Evolutionary conservation across 345 rosid species (phyloP).

Genomic region (Fremontodendron californicum): DNA sequence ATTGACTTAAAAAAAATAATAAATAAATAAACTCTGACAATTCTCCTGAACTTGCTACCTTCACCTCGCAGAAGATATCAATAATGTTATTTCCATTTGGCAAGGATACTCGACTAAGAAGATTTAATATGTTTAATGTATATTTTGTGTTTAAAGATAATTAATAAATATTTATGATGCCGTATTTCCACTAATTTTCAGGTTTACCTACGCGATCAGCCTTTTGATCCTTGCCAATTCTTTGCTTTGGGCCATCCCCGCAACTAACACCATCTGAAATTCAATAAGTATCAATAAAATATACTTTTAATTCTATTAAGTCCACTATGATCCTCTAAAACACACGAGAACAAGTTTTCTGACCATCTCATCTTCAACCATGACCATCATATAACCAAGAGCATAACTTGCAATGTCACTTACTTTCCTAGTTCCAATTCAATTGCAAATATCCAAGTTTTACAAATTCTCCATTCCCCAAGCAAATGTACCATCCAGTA

Average conservation of each 20-base stretch:
- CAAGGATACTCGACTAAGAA: too few species aligned
- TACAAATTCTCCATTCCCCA: background rate
- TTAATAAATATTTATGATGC: background rate
- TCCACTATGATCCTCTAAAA: background rate
- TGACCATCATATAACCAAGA: background rate
- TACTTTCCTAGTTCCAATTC: background rate
- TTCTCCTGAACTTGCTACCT: too few species aligned
- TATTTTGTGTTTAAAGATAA: background rate
- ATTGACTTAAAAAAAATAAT: too few species aligned
- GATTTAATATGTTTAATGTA: background rate
- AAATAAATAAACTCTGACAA: too few species aligned
- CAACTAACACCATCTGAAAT: too few species aligned
- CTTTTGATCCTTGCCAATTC: constrained; percentile 75
- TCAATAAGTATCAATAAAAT: background rate
- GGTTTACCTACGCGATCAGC: constrained; percentile 88
- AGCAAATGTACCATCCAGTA: background rate
- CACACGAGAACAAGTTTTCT: background rate
- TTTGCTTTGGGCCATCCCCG: constrained; percentile 78
- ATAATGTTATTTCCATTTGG: too few species aligned
- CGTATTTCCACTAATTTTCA: constrained; percentile 23
- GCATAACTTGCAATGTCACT: background rate
- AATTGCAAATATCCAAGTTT: background rate
- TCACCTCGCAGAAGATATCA: too few species aligned
- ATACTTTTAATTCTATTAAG: background rate
- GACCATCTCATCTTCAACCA: background rate